Percentiles rank a stretch among this genome's conserved stretches.
These are phyloP conservation scores for Brassica cretica DNA, from an alignment of 345 rosid species.

Conservation along the genomic window DNA sequence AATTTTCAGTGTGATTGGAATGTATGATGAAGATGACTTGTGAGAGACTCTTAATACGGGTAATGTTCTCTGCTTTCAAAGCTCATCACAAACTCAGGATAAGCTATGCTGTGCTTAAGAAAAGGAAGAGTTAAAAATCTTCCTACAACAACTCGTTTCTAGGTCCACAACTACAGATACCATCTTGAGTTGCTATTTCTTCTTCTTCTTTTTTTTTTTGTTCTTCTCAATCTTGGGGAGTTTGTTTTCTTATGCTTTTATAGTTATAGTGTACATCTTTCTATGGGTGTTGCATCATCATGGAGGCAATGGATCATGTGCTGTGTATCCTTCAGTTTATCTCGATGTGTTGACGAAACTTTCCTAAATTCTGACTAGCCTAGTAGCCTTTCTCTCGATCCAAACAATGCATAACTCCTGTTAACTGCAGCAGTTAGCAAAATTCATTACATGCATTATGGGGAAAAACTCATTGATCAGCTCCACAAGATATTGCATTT, in stretches of 20 bases:
- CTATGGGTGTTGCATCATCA: constrained; percentile 3
- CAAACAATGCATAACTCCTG: neutral
- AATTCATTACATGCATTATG: neutral
- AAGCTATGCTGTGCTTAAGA: constrained; percentile 4
- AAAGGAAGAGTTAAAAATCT: constrained; percentile 21
- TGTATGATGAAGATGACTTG: constrained; percentile 4
- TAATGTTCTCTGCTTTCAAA: constrained; percentile 15
- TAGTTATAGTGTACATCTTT: constrained; percentile 36
- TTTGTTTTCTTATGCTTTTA: constrained; percentile 27
- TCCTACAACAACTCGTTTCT: constrained; percentile 26
- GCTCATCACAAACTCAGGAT: constrained; percentile 17
- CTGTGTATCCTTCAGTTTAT: constrained; percentile 29
- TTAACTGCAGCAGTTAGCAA: neutral
- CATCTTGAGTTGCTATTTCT: constrained; percentile 17
- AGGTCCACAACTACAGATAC: constrained; percentile 35
- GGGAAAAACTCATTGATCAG: no score
- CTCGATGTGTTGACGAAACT: constrained; percentile 24
- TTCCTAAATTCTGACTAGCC: neutral
- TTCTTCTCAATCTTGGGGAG: constrained; percentile 2
- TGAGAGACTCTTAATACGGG: neutral
- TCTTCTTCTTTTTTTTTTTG: neutral
- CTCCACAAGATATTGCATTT: neutral
- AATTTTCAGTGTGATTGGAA: constrained; percentile 89
- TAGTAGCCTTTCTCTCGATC: neutral
- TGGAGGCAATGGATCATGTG: constrained; percentile 32